A percentile compares a stretch with the other conserved stretches of the same genome.
Conservation (phyloP, 495 filamentous ascomycete genomes). For the Trichoderma reesei region DNA sequence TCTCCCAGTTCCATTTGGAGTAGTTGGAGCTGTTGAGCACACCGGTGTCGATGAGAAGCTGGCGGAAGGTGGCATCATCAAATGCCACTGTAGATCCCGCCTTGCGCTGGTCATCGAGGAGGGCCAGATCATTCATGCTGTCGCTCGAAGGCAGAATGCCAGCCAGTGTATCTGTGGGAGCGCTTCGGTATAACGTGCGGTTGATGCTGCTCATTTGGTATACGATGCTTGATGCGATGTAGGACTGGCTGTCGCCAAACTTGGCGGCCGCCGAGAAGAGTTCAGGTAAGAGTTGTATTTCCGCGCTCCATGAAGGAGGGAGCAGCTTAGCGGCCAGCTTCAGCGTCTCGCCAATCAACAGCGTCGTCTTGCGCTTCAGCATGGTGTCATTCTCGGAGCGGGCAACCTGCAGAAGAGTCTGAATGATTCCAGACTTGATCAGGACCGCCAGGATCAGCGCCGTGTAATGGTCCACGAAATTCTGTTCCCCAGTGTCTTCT, state of each 20-base stretch:
- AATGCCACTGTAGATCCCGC: slow-evolving; percentile 60
- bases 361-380: slow-evolving; percentile 76
- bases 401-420: slow-evolving; percentile 63
- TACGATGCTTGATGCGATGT: slow-evolving; percentile 72
- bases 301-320: slow-evolving; percentile 64
- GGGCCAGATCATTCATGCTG: slow-evolving; percentile 29
- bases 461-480: slow-evolving; percentile 86
- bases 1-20: slow-evolving; percentile 93
- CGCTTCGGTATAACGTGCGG: slow-evolving; percentile 79
- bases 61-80: slow-evolving; percentile 82
- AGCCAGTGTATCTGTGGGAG: slow-evolving; percentile 30
- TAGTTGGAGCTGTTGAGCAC: slow-evolving; percentile 79
- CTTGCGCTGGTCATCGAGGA: slow-evolving; percentile 57
- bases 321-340: slow-evolving; percentile 80
- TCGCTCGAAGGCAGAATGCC: slow-evolving; percentile 28
- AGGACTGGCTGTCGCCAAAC: slow-evolving; percentile 60
- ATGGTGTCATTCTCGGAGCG: slow-evolving; percentile 63
- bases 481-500: slow-evolving; percentile 59
- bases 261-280: slow-evolving; percentile 65
- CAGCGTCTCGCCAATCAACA: slow-evolving; percentile 82
- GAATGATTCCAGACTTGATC: slow-evolving; percentile 69
- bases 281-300: slow-evolving; percentile 75
- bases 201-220: slow-evolving; percentile 98
- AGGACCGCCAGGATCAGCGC: slow-evolving; percentile 80
- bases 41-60: slow-evolving; percentile 74